Conservation (phyloP, 2,329 filamentous ascomycete genomes). For the Orbilia javanica region DNA sequence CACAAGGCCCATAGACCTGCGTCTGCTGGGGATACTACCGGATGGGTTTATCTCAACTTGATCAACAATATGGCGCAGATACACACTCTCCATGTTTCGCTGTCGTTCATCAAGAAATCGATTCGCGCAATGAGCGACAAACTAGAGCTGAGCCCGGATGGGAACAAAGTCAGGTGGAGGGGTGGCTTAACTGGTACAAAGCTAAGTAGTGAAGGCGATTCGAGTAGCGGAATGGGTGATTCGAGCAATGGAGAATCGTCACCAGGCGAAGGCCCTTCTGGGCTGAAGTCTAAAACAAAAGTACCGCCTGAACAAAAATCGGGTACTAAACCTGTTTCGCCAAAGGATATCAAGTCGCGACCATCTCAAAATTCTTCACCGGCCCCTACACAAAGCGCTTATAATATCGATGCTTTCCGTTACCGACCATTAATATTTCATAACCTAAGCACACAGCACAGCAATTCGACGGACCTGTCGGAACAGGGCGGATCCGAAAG, state of each 20-base stretch:
- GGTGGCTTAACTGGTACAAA: conserved; percentile 76
- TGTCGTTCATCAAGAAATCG: conserved; percentile 80
- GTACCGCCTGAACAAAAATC: conserved; percentile 65
- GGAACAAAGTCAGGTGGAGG: conserved; percentile 83
- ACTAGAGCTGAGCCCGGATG: conserved; percentile 82
- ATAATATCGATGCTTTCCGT: conserved; percentile 40
- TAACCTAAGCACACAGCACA: conserved; percentile 30
- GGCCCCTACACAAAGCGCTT: background rate
- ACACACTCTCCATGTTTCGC: conserved; percentile 85
- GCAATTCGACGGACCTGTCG: conserved; percentile 34
- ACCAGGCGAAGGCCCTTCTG: conserved; percentile 65
- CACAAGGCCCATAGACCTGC: conserved; percentile 70
- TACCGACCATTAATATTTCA: conserved; percentile 52
- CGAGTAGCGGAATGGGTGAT: conserved; percentile 66
- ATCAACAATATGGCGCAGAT: conserved; percentile 85
- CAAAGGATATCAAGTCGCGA: conserved; percentile 60
- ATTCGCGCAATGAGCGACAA: conserved; percentile 78
- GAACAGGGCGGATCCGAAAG: conserved; percentile 44
- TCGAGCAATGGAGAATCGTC: conserved; percentile 67
- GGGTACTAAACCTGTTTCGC: conserved; percentile 62
- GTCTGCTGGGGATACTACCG: conserved; percentile 74
- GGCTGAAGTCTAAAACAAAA: conserved; percentile 64
- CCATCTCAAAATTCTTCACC: conserved; percentile 43
- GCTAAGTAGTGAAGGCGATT: conserved; percentile 75
- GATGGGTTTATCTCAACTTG: conserved; percentile 86